Evolutionary conservation across 2,329 filamentous ascomycete genomes (phyloP).

Genomic region (Cladosporium sp.): DNA sequence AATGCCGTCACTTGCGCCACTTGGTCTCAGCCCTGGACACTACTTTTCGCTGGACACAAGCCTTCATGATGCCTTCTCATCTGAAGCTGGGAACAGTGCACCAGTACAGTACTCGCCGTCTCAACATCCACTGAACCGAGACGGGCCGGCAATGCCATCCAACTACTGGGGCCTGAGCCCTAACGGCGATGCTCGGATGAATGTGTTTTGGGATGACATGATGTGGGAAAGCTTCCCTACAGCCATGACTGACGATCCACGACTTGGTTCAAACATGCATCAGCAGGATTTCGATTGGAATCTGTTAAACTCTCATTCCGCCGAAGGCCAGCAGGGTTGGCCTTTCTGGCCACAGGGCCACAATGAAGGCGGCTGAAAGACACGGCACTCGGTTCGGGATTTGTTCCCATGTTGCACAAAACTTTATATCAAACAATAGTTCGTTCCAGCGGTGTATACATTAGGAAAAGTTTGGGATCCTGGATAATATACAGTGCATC

Average conservation of each 20-base stretch:
- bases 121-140: constrained; percentile 24
- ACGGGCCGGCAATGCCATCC: constrained; percentile 22
- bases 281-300: constrained; percentile 21
- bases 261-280: constrained; percentile 4
- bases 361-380: constrained; percentile 12
- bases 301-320: constrained; percentile 5
- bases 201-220: constrained; percentile 30
- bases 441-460: constrained; percentile 4
- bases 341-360: constrained; percentile 13
- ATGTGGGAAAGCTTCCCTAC: constrained; percentile 30
- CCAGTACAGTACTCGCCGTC: not conserved
- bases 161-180: constrained; percentile 27
- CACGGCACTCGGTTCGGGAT: not conserved
- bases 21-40: constrained; percentile 21
- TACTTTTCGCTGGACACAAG: constrained; percentile 16
- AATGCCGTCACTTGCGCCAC: constrained; percentile 19
- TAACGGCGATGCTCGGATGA: constrained; percentile 27
- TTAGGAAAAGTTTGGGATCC: not conserved
- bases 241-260: constrained; percentile 11
- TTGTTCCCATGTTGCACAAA: not conserved
- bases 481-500: not conserved
- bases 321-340: constrained; percentile 17
- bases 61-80: constrained; percentile 12
- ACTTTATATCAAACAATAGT: constrained; percentile 7
- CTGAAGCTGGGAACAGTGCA: constrained; percentile 11